Percentiles rank a stretch among this genome's conserved stretches.
phyloP scores from a whole-genome alignment of 306 rosid species.

The Potentilla sterilis region DNA sequence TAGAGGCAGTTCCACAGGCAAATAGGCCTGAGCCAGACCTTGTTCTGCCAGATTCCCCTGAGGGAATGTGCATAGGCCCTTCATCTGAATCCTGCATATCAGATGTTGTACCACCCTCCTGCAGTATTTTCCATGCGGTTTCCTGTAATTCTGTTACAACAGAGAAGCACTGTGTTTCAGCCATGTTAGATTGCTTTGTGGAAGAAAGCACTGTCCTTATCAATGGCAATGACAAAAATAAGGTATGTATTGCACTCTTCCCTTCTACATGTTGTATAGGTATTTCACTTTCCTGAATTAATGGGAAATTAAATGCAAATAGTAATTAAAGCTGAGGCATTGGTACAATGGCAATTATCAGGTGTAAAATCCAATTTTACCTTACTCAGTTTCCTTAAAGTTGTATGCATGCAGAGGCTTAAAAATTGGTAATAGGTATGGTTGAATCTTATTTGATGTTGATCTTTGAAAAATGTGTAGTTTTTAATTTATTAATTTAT shows the following conservation, averaged over 20 bases:
- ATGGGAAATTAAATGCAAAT: background rate
- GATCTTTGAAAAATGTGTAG: background rate
- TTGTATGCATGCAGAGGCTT: background rate
- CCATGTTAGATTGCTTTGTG: slow-evolving; percentile 5
- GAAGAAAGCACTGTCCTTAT: slow-evolving; percentile 14
- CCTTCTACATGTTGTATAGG: background rate
- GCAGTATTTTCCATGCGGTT: slow-evolving; percentile 20
- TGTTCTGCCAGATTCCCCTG: slow-evolving; percentile 19
- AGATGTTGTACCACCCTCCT: slow-evolving; percentile 25
- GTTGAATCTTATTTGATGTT: background rate
- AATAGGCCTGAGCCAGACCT: slow-evolving; percentile 13
- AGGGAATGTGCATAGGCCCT: slow-evolving; percentile 23
- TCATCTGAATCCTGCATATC: slow-evolving; percentile 37
- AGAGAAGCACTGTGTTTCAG: slow-evolving; percentile 2
- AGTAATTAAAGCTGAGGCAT: background rate
- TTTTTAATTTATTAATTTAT: background rate
- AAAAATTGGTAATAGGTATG: background rate
- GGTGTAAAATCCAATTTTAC: too few species aligned
- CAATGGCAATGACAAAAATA: slow-evolving; percentile 16
- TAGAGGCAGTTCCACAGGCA: slow-evolving; percentile 25
- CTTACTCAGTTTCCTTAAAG: background rate
- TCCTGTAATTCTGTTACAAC: background rate
- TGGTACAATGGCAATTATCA: background rate
- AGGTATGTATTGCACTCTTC: slow-evolving; percentile 37
- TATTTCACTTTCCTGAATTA: background rate